Evolutionary conservation across 352 stramenopile species (phyloP), one percentile per base, ranked within the genome.

Genomic region (Halophytophthora batemanensis): DNA sequence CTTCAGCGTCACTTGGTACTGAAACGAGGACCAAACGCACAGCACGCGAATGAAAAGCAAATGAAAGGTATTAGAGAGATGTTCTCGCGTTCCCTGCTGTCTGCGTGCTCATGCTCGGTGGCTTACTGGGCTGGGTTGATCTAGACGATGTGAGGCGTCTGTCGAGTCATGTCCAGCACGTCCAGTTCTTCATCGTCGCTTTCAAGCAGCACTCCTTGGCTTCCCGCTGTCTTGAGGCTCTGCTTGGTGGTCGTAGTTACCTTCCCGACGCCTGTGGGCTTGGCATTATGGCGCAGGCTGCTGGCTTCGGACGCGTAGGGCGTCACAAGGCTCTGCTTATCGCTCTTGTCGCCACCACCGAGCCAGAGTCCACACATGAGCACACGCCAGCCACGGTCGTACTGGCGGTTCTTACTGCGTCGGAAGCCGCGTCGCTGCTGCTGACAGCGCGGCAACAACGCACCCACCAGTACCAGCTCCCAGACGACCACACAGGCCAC

Each of bases 401-500:
- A 44, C 38, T 45, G 59, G n/a, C 47, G 13, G 33, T 56, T 55
- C 12, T 42, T 46, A 40, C 44, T 59, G 18, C 42, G 36, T 2
- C 33, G 34, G 11, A 65, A 46, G 10, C 61, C 22, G n/a, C 56
- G 28, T 7, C 71, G 62, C 2, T 69, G 69, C 55, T 74, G 68
- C 44, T 86, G 65, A 29, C 85, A 66, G 21, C 77, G 72, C 34
- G 66, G 64, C 8, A 90, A 41, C 8, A 87, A 15, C 15, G 87
- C 47, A 1, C 71, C 74, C 2, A 90, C 71, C 17, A 86, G 73
- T 8, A 83, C 19, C 5, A 85, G 44, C 46, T 90, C 79, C 76
- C 76, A 90, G 38, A 71, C 56, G 3, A 83, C 28, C 22, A 76
- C 77, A 3, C 82, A 70, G 5, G 74, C 60, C 3, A 72, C 45